Conservation (phyloP, 1,284 basidiomycete species). For the Anthracocystis panici-leucophaei region DNA sequence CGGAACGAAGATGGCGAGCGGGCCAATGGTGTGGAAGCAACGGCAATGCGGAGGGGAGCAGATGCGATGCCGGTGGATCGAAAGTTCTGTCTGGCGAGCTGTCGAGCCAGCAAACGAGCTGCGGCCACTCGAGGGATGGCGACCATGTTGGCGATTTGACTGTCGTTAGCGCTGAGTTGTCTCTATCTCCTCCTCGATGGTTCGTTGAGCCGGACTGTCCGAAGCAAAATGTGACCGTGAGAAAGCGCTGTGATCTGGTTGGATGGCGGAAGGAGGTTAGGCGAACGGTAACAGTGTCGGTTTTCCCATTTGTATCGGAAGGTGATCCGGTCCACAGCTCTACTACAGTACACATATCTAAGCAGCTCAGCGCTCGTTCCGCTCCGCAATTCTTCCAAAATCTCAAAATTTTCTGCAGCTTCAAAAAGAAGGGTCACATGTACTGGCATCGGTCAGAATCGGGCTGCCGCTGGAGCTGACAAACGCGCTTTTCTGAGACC, state of each 20-base stretch:
- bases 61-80: constrained; percentile 15
- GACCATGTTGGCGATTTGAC: constrained; percentile 22
- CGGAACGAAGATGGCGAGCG: constrained; percentile 27
- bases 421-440: constrained; percentile 5
- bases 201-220: not conserved
- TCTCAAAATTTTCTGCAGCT: constrained; percentile 15
- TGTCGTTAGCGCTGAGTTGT: not conserved
- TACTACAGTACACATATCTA: not conserved
- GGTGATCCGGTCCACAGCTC: not conserved
- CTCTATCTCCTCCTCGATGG: not conserved
- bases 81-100: constrained; percentile 40
- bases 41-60: constrained; percentile 19
- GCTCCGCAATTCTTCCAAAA: constrained; percentile 13
- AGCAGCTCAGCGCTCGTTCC: not conserved
- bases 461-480: not conserved
- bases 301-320: not conserved
- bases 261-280: not conserved
- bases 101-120: constrained; percentile 46
- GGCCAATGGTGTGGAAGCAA: constrained; percentile 25
- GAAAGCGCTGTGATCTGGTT: not conserved
- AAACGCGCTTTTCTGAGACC: not conserved
- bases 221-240: not conserved
- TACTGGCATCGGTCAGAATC: constrained; percentile 2
- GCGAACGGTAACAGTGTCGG: not conserved
- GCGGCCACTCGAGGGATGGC: constrained; percentile 40